Percentiles rank a stretch among this genome's conserved stretches.
phyloP scores from a whole-genome alignment of 1,139 yeast genomes.

The Scheffersomyces insectosa region DNA sequence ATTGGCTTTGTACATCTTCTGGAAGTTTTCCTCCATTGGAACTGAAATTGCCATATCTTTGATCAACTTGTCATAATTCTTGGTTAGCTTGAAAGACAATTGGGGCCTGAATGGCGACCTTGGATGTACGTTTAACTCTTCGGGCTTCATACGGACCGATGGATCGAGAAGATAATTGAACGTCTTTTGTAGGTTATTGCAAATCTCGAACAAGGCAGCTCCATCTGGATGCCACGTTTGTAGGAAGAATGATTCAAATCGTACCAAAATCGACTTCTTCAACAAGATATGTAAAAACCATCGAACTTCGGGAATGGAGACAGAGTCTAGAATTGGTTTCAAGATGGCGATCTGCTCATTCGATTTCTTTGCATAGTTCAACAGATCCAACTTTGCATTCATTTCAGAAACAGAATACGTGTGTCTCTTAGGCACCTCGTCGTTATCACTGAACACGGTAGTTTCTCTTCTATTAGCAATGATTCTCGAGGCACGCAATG shows the following conservation, averaged over 20 bases:
- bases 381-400: constrained; percentile 53
- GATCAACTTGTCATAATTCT: constrained; percentile 51
- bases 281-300: constrained; percentile 72
- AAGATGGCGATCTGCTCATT: constrained; percentile 45
- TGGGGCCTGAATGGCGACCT: constrained; percentile 71
- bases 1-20: constrained; percentile 14
- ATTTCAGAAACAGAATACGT: constrained; percentile 52
- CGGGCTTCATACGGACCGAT: constrained; percentile 35
- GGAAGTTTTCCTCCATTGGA: constrained; percentile 23
- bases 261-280: constrained; percentile 56
- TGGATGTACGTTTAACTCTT: constrained; percentile 48
- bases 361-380: constrained; percentile 38
- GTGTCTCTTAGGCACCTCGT: background rate
- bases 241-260: constrained; percentile 63
- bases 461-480: constrained; percentile 45
- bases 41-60: constrained; percentile 32
- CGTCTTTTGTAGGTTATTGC: constrained; percentile 64
- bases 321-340: constrained; percentile 49
- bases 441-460: constrained; percentile 6
- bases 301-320: constrained; percentile 65
- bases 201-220: constrained; percentile 58
- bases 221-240: constrained; percentile 85
- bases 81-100: constrained; percentile 55
- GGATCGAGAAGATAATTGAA: constrained; percentile 62
- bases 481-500: constrained; percentile 33